Conservation (phyloP, 1,139 yeast species). For the Pichia sp. region DNA sequence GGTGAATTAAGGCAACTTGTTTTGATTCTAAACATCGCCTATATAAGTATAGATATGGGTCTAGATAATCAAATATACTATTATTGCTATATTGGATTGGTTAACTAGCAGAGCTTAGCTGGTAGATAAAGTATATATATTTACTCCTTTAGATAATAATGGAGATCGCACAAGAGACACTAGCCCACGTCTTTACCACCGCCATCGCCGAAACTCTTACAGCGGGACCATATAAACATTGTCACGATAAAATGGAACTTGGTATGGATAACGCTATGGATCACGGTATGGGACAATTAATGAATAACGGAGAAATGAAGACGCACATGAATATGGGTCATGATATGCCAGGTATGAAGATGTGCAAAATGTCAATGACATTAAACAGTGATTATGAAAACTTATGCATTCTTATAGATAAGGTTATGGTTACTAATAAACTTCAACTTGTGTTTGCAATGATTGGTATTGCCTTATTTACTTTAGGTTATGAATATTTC, state of each 20-base stretch:
- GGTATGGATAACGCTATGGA: slow-evolving; percentile 4
- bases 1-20: too few relatives aligned
- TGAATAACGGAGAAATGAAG: background rate
- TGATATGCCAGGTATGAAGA: slow-evolving; percentile 23
- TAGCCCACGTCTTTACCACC: background rate
- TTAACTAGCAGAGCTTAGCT: too few relatives aligned
- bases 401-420: slow-evolving; percentile 28
- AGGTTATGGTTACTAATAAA: slow-evolving; percentile 25
- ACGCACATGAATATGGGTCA: slow-evolving; percentile 12
- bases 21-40: too few relatives aligned
- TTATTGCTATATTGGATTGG: background rate
- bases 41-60: too few relatives aligned
- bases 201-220: background rate
- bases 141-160: background rate
- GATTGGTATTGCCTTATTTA: slow-evolving; percentile 18
- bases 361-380: slow-evolving; percentile 32
- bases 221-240: background rate
- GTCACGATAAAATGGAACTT: background rate
- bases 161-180: background rate
- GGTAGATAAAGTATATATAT: too few relatives aligned
- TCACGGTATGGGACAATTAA: too few relatives aligned
- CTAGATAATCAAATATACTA: too few relatives aligned
- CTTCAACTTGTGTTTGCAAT: slow-evolving; percentile 25
- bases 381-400: slow-evolving; percentile 30
- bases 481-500: slow-evolving; percentile 28